Base-by-base conservation (phyloP, 768 basidiomycete genomes). In the Gloeophyllum trabeum region DNA sequence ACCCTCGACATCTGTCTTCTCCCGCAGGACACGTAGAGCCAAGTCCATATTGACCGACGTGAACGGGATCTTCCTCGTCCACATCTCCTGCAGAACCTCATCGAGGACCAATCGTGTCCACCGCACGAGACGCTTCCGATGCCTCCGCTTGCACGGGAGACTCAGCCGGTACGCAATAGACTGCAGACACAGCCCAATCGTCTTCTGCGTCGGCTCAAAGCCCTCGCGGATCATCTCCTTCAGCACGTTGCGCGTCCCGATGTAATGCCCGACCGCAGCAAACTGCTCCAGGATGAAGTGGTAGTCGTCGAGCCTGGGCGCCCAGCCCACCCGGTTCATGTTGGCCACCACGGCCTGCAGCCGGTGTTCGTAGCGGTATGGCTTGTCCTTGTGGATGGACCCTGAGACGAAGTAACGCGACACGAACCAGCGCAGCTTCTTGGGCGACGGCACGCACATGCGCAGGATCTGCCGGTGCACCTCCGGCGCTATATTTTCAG, bases 211-310 rank as follows among this genome's bases (percentile, higher is more conserved):
- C 10, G 79, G 83, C 23, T 51, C 47, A 24, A 76, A 46, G 30
- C 71, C 73, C 4, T 55, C 49, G 24, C 48, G 50, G 30, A 55
- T 53, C 45, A 90, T 56, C 51, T 87, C 83, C 35, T 67, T 58
- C 52, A 83, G 76, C 10, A 88, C 73, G 26, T 70, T 56, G 55
- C 73, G 64, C 21, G 71, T 68, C 6, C 81, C 83, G 18, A 63
- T 52, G 49, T 75, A 65, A 51, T 89, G 72, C n/a, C 86, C 88
- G 3, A 76, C 75, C 0, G 79, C 75, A 24, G 85, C 81, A 46
- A 86, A 86, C 46, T 86, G 82, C 46, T 73, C 69, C 40, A 91
- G 56, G 45, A 91, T 62, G 52, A 79, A 79, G 55, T 88, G 70
- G 56, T 82, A 90, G 56, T 90, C 88, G 2, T 76, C 73, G 41